Percentiles rank a stretch among this genome's conserved stretches.
Evolutionary conservation across 2,329 filamentous ascomycete species (phyloP).

Genomic region (Nigrograna mackinnonii): DNA sequence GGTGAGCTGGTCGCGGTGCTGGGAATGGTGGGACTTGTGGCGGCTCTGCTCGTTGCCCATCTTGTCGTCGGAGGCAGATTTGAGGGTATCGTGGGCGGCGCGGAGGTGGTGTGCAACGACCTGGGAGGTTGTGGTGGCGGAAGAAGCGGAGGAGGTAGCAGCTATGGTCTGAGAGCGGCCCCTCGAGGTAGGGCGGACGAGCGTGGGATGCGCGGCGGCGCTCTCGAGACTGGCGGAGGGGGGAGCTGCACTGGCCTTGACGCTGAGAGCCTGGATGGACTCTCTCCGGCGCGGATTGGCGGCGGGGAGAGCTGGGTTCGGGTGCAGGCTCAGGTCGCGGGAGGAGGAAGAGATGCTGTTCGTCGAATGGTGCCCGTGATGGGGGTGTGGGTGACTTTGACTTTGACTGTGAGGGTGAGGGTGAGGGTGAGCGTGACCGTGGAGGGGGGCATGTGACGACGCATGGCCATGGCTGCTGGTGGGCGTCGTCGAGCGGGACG

Average conservation of each 20-base stretch:
- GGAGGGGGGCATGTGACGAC: slow-evolving; percentile 6
- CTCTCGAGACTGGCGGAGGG: slow-evolving; percentile 42
- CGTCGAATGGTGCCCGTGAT: background rate
- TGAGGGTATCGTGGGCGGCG: slow-evolving; percentile 31
- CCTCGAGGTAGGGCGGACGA: slow-evolving; percentile 26
- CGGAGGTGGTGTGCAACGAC: slow-evolving; percentile 20
- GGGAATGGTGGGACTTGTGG: slow-evolving; percentile 22
- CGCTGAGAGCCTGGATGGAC: slow-evolving; percentile 43
- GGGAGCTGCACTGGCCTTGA: slow-evolving; percentile 42
- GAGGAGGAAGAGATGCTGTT: background rate
- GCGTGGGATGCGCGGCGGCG: slow-evolving; percentile 30
- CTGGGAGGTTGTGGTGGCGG: slow-evolving; percentile 16
- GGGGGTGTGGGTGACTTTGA: background rate
- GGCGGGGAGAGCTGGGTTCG: no score
- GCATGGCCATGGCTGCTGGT: background rate
- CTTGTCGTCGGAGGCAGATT: slow-evolving; percentile 20
- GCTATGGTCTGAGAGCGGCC: slow-evolving; percentile 29
- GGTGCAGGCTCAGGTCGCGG: background rate
- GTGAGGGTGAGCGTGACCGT: background rate
- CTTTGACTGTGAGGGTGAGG: background rate
- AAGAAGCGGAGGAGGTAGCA: slow-evolving; percentile 21
- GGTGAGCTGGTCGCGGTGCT: slow-evolving; percentile 6
- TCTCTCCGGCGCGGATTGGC: slow-evolving; percentile 40
- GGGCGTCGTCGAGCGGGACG: slow-evolving; percentile 5
- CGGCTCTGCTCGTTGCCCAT: slow-evolving; percentile 48